Conservation (phyloP, 352 stramenopile genomes). For the Phytopythium mirpurense region DNA sequence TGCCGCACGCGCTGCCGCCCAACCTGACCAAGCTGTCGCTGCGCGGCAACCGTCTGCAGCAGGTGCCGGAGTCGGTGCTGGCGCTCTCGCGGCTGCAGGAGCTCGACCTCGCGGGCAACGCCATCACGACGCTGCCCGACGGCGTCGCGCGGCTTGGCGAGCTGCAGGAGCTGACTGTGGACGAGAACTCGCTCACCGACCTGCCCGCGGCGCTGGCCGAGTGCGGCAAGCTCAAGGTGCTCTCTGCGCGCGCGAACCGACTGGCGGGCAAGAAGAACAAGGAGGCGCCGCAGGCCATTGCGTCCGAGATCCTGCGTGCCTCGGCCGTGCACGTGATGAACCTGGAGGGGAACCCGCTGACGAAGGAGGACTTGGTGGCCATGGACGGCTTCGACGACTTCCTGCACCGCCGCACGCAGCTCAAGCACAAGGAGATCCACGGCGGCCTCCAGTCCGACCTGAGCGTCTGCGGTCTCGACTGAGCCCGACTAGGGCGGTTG, state of each 20-base stretch:
- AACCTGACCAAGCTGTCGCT: conserved; percentile 78
- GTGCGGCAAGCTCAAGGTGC: conserved; percentile 68
- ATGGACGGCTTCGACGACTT: conserved; percentile 81
- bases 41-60: conserved; percentile 45
- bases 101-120: conserved; percentile 67
- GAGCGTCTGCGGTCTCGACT: conserved; percentile 80
- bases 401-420: conserved; percentile 59
- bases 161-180: conserved; percentile 63
- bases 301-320: conserved; percentile 41
- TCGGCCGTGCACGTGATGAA: conserved; percentile 81
- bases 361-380: conserved; percentile 63
- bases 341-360: conserved; percentile 76
- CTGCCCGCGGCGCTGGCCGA: conserved; percentile 41
- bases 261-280: conserved; percentile 20
- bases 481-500: background rate
- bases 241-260: conserved; percentile 57
- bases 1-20: conserved; percentile 48
- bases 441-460: conserved; percentile 70
- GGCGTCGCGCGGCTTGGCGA: conserved; percentile 39
- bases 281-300: conserved; percentile 37
- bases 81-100: conserved; percentile 51
- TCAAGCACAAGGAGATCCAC: conserved; percentile 88
- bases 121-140: conserved; percentile 32
- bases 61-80: conserved; percentile 41
- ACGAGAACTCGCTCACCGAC: conserved; percentile 45